Percentiles rank a stretch among this genome's conserved stretches.
These are phyloP conservation scores for Microcos paniculata DNA, from an alignment of 345 rosid species.

Conservation along the genomic window DNA sequence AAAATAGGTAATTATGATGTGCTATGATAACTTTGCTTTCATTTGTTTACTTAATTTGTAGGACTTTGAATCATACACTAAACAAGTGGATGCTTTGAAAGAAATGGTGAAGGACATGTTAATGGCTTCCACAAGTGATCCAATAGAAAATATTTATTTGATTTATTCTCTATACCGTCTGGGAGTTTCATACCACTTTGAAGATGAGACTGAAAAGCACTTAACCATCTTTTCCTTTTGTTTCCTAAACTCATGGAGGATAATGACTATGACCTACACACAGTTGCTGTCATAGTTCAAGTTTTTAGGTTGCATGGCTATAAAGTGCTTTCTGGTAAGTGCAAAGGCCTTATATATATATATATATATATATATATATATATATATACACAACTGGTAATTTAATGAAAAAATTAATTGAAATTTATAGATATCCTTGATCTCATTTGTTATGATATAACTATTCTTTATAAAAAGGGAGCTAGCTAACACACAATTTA, in stretches of 20 bases:
- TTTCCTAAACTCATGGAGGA: neutral
- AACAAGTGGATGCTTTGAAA: slow-evolving; percentile 1
- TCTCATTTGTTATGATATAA: too few species aligned
- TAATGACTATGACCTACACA: neutral
- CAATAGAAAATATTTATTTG: neutral
- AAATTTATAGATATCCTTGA: too few species aligned
- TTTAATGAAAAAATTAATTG: too few species aligned
- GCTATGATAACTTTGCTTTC: too few species aligned
- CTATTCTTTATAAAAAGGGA: too few species aligned
- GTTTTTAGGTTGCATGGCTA: slow-evolving; percentile 12
- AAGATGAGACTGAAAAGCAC: slow-evolving; percentile 8
- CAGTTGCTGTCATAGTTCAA: neutral
- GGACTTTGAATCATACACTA: slow-evolving; percentile 7
- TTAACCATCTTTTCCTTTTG: neutral
- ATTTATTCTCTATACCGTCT: slow-evolving; percentile 17
- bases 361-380: too few species aligned
- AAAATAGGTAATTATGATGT: too few species aligned
- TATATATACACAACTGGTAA: too few species aligned
- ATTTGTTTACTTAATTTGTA: neutral
- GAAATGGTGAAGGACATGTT: neutral
- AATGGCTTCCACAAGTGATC: neutral
- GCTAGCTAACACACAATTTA: neutral
- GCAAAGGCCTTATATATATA: too few species aligned
- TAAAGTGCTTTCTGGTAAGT: neutral
- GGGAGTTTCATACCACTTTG: slow-evolving; percentile 21